A percentile compares a stretch with the other conserved stretches of the same genome.
Evolutionary conservation across 2,329 filamentous ascomycete genomes (phyloP).

Genomic region (Emericellopsis atlantica): DNA sequence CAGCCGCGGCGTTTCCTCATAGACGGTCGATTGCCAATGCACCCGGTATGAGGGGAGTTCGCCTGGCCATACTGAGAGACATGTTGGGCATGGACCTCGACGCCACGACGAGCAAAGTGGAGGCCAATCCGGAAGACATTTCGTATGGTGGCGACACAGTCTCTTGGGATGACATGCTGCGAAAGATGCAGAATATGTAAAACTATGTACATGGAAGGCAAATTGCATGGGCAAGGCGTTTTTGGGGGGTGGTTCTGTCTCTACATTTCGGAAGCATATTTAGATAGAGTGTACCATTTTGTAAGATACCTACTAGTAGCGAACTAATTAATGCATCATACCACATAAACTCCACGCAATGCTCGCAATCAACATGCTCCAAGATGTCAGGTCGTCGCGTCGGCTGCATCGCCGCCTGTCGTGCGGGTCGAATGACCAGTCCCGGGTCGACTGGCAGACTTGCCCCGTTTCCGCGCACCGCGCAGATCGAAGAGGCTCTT

Average conservation of each 20-base stretch:
- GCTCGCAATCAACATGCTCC: no score
- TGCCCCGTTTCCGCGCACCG: slow-evolving; percentile 37
- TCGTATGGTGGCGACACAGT: slow-evolving; percentile 21
- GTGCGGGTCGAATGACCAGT: slow-evolving; percentile 18
- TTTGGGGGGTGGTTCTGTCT: no score
- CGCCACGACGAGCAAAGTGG: slow-evolving; percentile 10
- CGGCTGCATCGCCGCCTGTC: not conserved
- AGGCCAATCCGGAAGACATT: slow-evolving; percentile 21
- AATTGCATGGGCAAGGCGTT: no score
- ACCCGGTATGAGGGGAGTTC: slow-evolving; percentile 25
- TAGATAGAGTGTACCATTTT: not conserved
- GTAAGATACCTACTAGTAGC: not conserved
- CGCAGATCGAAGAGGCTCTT: slow-evolving; percentile 62
- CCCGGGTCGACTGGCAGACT: slow-evolving; percentile 26
- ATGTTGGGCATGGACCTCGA: slow-evolving; percentile 22
- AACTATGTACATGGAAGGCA: no score
- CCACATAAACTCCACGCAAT: no score
- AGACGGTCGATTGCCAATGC: slow-evolving; percentile 16
- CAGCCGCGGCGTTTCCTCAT: slow-evolving; percentile 21
- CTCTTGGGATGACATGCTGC: slow-evolving; percentile 22
- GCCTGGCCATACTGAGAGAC: slow-evolving; percentile 22
- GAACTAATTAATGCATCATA: not conserved
- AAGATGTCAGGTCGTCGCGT: no score
- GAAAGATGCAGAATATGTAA: not conserved
- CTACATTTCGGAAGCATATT: no score